phyloP scores from a whole-genome alignment of 78 protist genomes.

The Dictyostelium citrinum region DNA sequence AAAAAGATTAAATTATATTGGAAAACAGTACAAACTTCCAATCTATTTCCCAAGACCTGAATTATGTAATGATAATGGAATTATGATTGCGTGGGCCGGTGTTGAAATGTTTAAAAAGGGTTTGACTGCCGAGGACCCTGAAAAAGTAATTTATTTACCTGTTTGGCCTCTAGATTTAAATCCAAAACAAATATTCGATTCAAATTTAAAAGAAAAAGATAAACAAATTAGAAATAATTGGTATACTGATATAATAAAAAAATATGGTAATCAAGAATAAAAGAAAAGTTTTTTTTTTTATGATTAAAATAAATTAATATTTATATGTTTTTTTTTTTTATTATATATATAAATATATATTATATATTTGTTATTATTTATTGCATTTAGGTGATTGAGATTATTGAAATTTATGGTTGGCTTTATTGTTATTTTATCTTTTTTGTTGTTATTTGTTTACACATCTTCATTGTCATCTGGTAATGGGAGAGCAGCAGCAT shows the following conservation, averaged over 20 bases:
- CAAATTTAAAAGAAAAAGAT: conserved; percentile 34
- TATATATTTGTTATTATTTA: not conserved
- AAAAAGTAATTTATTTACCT: conserved; percentile 28
- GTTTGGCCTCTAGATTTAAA: conserved; percentile 56
- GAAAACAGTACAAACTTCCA: not conserved
- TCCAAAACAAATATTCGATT: not conserved
- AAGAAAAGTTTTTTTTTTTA: not conserved
- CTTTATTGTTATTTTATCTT: not conserved
- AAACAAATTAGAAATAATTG: conserved; percentile 2
- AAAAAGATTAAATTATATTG: not conserved
- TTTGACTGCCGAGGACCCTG: not conserved
- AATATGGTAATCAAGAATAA: not conserved
- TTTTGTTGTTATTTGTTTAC: not conserved
- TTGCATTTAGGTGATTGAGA: not conserved
- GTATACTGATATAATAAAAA: conserved; percentile 7
- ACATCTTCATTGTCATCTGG: conserved; percentile 80
- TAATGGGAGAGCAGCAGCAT: conserved; percentile 80
- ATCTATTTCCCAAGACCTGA: conserved; percentile 62
- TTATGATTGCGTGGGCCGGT: conserved; percentile 94
- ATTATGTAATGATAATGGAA: conserved; percentile 90
- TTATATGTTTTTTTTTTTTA: not conserved
- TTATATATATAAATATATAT: not conserved
- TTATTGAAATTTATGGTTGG: not conserved
- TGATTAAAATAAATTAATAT: not conserved
- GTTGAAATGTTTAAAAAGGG: conserved; percentile 73